These are phyloP conservation scores for Sindora glabra DNA, from an alignment of 306 rosid species.

Conservation along the genomic window DNA sequence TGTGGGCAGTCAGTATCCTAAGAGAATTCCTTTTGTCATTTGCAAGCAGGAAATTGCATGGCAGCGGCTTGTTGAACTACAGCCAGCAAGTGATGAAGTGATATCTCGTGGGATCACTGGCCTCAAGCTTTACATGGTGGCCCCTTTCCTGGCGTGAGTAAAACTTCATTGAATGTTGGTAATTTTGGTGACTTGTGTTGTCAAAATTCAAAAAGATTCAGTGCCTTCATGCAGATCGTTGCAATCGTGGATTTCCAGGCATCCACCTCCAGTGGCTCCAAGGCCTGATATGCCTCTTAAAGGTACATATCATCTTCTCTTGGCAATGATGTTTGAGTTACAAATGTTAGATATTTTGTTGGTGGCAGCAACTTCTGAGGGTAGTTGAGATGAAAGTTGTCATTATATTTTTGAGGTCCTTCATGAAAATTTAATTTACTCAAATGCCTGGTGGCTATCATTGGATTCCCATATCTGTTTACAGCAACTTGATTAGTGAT, in stretches of 20 bases:
- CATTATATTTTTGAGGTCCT: neutral
- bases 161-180: conserved; percentile 16
- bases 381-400: neutral
- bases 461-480: neutral
- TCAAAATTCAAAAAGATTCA: conserved; percentile 18
- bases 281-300: conserved; percentile 62
- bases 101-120: conserved; percentile 94
- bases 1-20: conserved; percentile 8
- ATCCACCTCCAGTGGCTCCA: conserved; percentile 53
- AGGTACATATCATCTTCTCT: conserved; percentile 33
- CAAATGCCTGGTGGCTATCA: neutral
- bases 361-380: neutral
- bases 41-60: conserved; percentile 86
- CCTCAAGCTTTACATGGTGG: conserved; percentile 96
- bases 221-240: conserved; percentile 49
- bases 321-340: neutral
- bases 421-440: neutral
- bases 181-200: conserved; percentile 13
- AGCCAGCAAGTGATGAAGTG: conserved; percentile 70
- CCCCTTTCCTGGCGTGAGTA: conserved; percentile 88
- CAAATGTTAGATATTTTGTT: neutral
- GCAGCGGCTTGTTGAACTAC: conserved; percentile 91
- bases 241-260: conserved; percentile 65
- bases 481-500: neutral
- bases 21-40: conserved; percentile 14